Conservation (phyloP, 208 protist species). For the Trypanosoma boissoni region DNA sequence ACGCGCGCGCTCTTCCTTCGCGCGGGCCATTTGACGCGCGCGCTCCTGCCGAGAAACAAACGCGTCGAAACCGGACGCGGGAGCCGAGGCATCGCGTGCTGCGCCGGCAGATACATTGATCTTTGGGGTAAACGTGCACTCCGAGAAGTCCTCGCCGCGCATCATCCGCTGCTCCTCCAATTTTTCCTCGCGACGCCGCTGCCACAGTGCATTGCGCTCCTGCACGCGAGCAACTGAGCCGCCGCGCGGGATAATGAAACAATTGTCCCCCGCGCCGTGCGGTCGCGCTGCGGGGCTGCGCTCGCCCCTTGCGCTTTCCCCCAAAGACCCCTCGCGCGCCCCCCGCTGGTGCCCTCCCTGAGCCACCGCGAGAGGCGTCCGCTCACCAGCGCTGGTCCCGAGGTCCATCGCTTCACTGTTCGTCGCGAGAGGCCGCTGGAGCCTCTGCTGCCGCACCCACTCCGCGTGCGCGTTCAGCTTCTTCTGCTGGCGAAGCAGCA, state of each 20-base stretch:
- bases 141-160: conserved; percentile 8
- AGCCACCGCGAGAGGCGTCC: not conserved
- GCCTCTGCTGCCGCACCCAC: conserved; percentile 13
- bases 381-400: not conserved
- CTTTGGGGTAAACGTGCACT: conserved; percentile 20
- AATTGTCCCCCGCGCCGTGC: not conserved
- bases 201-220: conserved; percentile 18
- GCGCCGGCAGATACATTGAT: conserved; percentile 1
- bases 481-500: conserved; percentile 14
- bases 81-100: not conserved
- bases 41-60: conserved; percentile 12
- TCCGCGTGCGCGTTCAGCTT: conserved; percentile 18
- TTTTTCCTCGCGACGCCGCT: conserved; percentile 14
- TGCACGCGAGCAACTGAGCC: conserved; percentile 14
- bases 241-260: not conserved
- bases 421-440: not conserved
- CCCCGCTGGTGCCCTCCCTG: no score
- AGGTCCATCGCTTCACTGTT: not conserved
- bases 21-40: conserved; percentile 8
- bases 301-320: not conserved
- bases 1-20: conserved; percentile 1
- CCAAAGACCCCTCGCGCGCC: not conserved
- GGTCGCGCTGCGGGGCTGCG: no score
- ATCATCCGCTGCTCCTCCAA: conserved; percentile 10
- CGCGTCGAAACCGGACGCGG: conserved; percentile 11